Conservation (phyloP, 1,139 yeast genomes). For the Yamadazyma siamensis region DNA sequence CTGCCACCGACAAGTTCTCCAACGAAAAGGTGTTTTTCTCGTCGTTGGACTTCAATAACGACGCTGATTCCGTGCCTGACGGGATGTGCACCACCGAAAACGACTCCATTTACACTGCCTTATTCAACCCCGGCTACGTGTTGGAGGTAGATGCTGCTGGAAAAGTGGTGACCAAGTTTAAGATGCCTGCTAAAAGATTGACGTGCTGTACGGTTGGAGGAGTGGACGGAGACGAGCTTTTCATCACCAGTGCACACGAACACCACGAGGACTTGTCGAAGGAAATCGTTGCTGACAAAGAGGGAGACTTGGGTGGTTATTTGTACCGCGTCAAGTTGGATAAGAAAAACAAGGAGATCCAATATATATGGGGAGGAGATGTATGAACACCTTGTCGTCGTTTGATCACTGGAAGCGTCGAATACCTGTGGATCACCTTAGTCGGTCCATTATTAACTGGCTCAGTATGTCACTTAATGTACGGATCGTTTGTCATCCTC, state of each 20-base stretch:
- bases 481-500: too few species aligned
- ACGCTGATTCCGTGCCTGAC: constrained; percentile 65
- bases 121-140: constrained; percentile 60
- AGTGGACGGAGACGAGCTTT: constrained; percentile 50
- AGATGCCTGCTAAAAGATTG: constrained; percentile 59
- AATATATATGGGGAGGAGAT: constrained; percentile 28
- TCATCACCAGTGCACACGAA: constrained; percentile 64
- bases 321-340: constrained; percentile 25
- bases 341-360: constrained; percentile 22
- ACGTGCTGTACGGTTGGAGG: constrained; percentile 80
- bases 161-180: constrained; percentile 45
- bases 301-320: constrained; percentile 56
- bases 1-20: constrained; percentile 38
- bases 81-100: constrained; percentile 66
- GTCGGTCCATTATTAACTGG: too few species aligned
- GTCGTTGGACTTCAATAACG: constrained; percentile 25
- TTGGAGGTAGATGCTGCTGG: constrained; percentile 53
- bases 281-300: constrained; percentile 26
- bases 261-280: constrained; percentile 36
- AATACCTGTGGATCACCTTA: too few species aligned
- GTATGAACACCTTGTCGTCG: neutral
- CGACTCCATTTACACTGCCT: constrained; percentile 66
- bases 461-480: too few species aligned
- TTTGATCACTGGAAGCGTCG: too few species aligned
- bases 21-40: constrained; percentile 44